Base-by-base conservation (phyloP, 2,329 filamentous ascomycete species). In the Calonectria fujianensis region DNA sequence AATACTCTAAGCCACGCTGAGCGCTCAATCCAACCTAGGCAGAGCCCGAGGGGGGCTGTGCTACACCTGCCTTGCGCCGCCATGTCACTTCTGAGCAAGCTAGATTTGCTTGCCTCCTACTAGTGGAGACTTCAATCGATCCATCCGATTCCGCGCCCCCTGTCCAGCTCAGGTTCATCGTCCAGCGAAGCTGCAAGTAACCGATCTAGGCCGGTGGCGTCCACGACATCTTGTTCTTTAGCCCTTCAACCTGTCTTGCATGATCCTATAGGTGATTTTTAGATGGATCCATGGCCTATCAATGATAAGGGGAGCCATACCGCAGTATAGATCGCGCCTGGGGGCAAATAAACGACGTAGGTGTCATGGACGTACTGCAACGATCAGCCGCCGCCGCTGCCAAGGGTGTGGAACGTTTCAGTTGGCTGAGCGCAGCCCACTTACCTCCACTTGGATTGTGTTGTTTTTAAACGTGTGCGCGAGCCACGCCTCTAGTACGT, bases 401-500 rank as follows among this genome's bases (percentile, higher is more conserved):
- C 20, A 37, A 35, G 18, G 31, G 54, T 37, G 54, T 35, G 54
- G 54, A 59, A 31, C 31, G 16, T 66, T 27, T 27, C 63, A n/a
- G 50, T 41, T 39, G 10, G 31, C 20, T 27, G 6, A 31, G 10
- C 32, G 29, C 29, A 32, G 51, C 10, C 29, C n/a, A 50, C 51
- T 69, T 18, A 61, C 67, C 52, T 57, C 51, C 27, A 69, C 52
- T 54, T 48, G 51, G 41, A 69, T 61, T 5, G 24, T 61, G 14
- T 50, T n/a, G 18, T 69, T 37, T 37, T 50, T n/a, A n/a, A 69
- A 69, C 20, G 51, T 61, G 32, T 54, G 50, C 35, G 24, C 11
- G 14, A 69, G 51, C 66, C 66, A 69, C 9, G 41, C 18, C 32
- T 69, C 32, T 18, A 69, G 18, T 8, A 69, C 66, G 37, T 69